Evolutionary conservation across 345 rosid species (phyloP), one percentile per base, ranked within the genome.

Genomic region (Eucalyptus regnans): DNA sequence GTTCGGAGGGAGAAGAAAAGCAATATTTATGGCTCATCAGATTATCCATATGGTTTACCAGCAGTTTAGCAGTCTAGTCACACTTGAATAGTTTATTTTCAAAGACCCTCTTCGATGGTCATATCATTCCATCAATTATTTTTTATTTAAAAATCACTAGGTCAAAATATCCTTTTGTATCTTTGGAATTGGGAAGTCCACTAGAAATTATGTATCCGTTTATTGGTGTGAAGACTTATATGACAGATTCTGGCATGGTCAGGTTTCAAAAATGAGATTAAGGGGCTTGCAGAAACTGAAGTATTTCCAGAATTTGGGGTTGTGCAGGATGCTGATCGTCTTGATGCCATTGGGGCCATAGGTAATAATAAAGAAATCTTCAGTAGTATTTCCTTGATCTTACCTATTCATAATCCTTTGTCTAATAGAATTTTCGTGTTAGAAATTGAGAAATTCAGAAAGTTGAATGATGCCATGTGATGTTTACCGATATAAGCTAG

Each of bases 321-420:
- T 23, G 98, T 96, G 89, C 98, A 96, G 93, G 99, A 97, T 95
- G 99, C 98, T 76, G 99, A 96, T 89, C 96, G 96, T 62, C 98
- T 96, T 90, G 99, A 97, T 91, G 98, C 99, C 50, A 95, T 96
- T 89, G 98, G 99, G 52, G 98, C 97, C 88, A 90, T 96, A 89
- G 99, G 98, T 97, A 90, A 90, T 86, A 80, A 56, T 50, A 6
- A 66, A 48, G 54, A 48, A n/a, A 29, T 86, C 41, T 86, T 50
- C 22, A 49, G 25, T 50, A 33, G 46, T 51, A 27, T 48, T 86
- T 31, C 22, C 29, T 52, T 60, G 18, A 86, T 17, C 44, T 31
- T 86, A 17, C 29, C 25, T 52, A 60, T 18, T 2, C 11, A 76
- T 3, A 52, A 51, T 54, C 44, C 60, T 9, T 17, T 33, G 64